phyloP scores from a whole-genome alignment of 306 rosid genomes.

The Argentina anserina region DNA sequence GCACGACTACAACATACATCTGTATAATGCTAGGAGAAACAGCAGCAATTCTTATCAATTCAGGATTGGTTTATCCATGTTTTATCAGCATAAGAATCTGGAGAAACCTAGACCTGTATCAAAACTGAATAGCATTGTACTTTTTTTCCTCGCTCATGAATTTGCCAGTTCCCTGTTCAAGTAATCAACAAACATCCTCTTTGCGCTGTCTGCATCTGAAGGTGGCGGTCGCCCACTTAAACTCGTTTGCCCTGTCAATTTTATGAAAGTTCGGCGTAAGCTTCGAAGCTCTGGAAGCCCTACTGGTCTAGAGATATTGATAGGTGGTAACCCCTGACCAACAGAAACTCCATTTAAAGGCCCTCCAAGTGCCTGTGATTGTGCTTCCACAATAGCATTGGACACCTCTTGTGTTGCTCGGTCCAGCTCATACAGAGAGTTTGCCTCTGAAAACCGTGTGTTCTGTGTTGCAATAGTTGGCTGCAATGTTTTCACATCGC shows the following conservation, averaged over 20 bases:
- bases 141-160: slow-evolving; percentile 35
- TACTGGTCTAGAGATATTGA: slow-evolving; percentile 58
- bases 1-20: background rate
- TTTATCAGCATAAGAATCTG: background rate
- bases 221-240: slow-evolving; percentile 89
- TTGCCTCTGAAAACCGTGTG: slow-evolving; percentile 61
- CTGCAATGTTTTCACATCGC: slow-evolving; percentile 80
- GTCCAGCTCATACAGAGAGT: slow-evolving; percentile 80
- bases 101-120: background rate
- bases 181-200: slow-evolving; percentile 94
- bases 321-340: slow-evolving; percentile 60
- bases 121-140: background rate
- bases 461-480: slow-evolving; percentile 92
- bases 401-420: slow-evolving; percentile 85
- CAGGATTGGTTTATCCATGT: background rate
- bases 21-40: background rate
- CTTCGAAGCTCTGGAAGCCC: slow-evolving; percentile 89
- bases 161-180: slow-evolving; percentile 86
- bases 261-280: slow-evolving; percentile 73
- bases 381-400: slow-evolving; percentile 77
- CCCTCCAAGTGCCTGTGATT: slow-evolving; percentile 78
- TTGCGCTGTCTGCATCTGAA: slow-evolving; percentile 79
- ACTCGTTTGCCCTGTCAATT: slow-evolving; percentile 89
- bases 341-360: slow-evolving; percentile 64
- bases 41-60: background rate